Base-by-base conservation (phyloP, 108 stramenopile species). In the Epipyxis sp. region DNA sequence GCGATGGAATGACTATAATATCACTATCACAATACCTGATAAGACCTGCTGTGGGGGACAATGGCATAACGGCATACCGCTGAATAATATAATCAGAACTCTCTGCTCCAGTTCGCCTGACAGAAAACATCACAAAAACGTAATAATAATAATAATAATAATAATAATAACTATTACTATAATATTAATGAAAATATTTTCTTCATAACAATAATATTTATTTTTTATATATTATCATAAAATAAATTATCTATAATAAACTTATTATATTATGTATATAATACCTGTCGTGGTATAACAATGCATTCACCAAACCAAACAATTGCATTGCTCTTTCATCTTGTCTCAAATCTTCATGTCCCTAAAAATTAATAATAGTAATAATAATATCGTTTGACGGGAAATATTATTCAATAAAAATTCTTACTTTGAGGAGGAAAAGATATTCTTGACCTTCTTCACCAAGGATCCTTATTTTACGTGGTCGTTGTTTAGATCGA, bases 291-390 rank as follows among this genome's bases (percentile, higher is more conserved):
- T 94, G 91, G 45, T 91, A 92, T 45, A 99, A 86, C 44, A 99
- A 91, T 1, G 96, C 95, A 88, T 99, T 99, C 13, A 98, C 96
- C 59, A 97, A 85, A 0, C 97, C 98, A 77, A 98, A 98, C 25
- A 99, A 87, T 82, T 99, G 98, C 99, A 99, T 99, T 44, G 95
- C 97, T 32, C 99, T 88, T 87, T 99, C 99, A 81, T 99, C 99
- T 83, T 99, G 99, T 40, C 99, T 84, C 76, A 99, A 83, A 84
- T 99, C 99, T 81, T 99, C 99, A 84, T 98, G 97, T 1, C 97
- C 99, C 85, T 99, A 98, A n/a, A 99, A 6, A 50, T 13, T 20
- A 50, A 50, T 20, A 50, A 50, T 20, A 50, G 20, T 20, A 50
- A 50, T 20, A 50, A 50, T 20, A 50, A 50, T 20, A 50, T 13